These are phyloP conservation scores for Hirsutella rhossiliensis DNA, from an alignment of 2,329 filamentous ascomycete genomes.

Conservation along the genomic window DNA sequence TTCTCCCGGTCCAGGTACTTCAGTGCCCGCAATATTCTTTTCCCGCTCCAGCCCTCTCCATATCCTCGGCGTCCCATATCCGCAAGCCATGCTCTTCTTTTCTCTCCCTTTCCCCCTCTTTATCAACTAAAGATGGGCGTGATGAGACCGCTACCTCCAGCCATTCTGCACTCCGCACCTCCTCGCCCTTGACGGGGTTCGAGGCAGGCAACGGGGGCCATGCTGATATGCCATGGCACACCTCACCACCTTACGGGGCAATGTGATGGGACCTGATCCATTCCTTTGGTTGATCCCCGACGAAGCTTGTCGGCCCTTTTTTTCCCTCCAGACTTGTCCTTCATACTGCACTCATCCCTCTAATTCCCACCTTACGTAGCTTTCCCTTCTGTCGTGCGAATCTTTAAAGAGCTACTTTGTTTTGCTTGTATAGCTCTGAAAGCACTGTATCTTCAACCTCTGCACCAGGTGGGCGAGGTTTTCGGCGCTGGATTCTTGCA, in stretches of 20 bases:
- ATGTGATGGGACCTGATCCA: slow-evolving; percentile 55
- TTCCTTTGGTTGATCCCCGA: slow-evolving; percentile 24
- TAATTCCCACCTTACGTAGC: no score
- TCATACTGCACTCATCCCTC: neutral
- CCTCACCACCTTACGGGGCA: slow-evolving; percentile 53
- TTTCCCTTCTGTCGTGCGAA: neutral
- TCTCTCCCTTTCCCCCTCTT: slow-evolving; percentile 18
- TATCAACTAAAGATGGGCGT: slow-evolving; percentile 69
- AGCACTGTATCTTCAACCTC: neutral
- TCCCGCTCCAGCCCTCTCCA: slow-evolving; percentile 2
- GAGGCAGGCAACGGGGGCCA: slow-evolving; percentile 27
- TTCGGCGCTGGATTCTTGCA: no score
- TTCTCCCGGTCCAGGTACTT: no score
- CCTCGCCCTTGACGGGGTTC: slow-evolving; percentile 5
- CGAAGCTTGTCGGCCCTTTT: slow-evolving; percentile 9
- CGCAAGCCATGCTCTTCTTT: slow-evolving; percentile 10
- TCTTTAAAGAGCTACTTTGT: neutral
- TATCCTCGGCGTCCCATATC: neutral
- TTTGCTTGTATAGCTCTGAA: no score
- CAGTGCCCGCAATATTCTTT: neutral
- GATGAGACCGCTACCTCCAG: slow-evolving; percentile 56
- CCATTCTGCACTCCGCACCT: slow-evolving; percentile 38
- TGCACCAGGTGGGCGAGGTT: neutral
- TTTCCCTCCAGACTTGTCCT: no score
- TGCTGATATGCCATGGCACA: slow-evolving; percentile 56